A percentile compares a stretch with the other conserved stretches of the same genome.
Conservation (phyloP, 306 rosid species). For the barrel medic (Medicago truncatula) region DNA sequence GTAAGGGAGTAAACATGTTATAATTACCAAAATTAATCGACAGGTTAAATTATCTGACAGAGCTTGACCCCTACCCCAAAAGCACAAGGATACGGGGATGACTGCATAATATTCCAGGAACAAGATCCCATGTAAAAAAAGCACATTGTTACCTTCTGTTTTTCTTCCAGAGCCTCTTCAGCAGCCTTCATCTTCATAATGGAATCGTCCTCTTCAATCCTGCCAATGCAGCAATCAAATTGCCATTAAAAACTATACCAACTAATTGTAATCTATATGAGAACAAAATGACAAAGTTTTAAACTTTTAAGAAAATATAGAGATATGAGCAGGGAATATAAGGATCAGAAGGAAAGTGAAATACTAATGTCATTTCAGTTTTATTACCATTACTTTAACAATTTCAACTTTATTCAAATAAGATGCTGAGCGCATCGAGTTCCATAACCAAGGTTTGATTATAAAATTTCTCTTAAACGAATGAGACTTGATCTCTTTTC, state of each 20-base stretch:
- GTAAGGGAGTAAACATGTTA: constrained; percentile 3
- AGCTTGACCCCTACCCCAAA: neutral
- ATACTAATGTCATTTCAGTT: constrained; percentile 21
- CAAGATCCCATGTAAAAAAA: constrained; percentile 6
- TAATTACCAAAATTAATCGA: constrained; percentile 4
- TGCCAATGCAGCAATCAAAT: constrained; percentile 56
- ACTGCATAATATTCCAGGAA: constrained; percentile 12
- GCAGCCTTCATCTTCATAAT: constrained; percentile 82
- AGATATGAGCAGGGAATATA: constrained; percentile 11
- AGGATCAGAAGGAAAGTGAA: constrained; percentile 8
- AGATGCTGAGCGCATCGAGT: neutral
- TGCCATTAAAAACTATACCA: constrained; percentile 44
- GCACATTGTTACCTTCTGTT: constrained; percentile 68
- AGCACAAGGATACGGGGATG: constrained; percentile 6
- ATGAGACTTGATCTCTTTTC: neutral
- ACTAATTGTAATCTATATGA: constrained; percentile 37
- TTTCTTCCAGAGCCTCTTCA: constrained; percentile 80
- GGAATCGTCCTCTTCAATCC: constrained; percentile 83
- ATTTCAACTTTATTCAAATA: constrained; percentile 7
- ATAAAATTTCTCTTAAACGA: constrained; percentile 14
- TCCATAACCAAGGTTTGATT: constrained; percentile 12
- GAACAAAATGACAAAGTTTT: constrained; percentile 2
- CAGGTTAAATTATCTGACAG: constrained; percentile 11
- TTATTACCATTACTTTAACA: constrained; percentile 9
- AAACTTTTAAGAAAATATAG: constrained; percentile 3